phyloP scores from a whole-genome alignment of 2,329 filamentous ascomycete species.

The Ceratocystis diversiconidia region DNA sequence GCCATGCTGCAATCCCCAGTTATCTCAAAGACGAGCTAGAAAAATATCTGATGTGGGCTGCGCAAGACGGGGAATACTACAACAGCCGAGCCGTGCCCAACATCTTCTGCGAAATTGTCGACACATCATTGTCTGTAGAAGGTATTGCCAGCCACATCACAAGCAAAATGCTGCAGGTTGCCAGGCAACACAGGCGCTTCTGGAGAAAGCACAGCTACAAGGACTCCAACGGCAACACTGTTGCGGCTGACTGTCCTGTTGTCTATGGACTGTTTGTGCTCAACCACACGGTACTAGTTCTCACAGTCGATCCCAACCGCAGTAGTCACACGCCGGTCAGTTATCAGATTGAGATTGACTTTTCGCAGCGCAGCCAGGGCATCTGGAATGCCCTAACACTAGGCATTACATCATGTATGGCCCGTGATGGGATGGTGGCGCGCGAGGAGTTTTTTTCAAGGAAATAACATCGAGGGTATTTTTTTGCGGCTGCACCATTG shows the following conservation, averaged over 20 bases:
- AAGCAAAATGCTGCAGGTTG: slow-evolving; percentile 26
- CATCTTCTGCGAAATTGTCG: slow-evolving; percentile 27
- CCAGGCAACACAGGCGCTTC: slow-evolving; percentile 27
- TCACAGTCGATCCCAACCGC: slow-evolving; percentile 29
- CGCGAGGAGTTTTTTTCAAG: slow-evolving; percentile 9
- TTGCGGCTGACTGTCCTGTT: slow-evolving; percentile 25
- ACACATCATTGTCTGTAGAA: slow-evolving; percentile 22
- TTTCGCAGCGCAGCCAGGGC: slow-evolving; percentile 28
- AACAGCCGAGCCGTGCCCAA: slow-evolving; percentile 28
- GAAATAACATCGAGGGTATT: neutral
- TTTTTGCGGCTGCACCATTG: neutral
- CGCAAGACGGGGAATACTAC: slow-evolving; percentile 29
- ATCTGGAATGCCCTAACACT: slow-evolving; percentile 34
- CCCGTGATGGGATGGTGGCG: slow-evolving; percentile 14
- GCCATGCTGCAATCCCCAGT: slow-evolving; percentile 23
- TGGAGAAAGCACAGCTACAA: slow-evolving; percentile 21
- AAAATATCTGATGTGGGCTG: slow-evolving; percentile 29
- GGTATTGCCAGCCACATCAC: slow-evolving; percentile 27
- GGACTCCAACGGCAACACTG: neutral
- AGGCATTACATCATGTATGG: slow-evolving; percentile 23
- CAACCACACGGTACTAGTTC: slow-evolving; percentile 28
- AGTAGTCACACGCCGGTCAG: slow-evolving; percentile 28
- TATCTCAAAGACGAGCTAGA: slow-evolving; percentile 27
- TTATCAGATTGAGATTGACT: slow-evolving; percentile 31
- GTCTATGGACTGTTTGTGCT: slow-evolving; percentile 33